Conservation (phyloP, 345 rosid genomes). For the Excoecaria cochinchinensis region DNA sequence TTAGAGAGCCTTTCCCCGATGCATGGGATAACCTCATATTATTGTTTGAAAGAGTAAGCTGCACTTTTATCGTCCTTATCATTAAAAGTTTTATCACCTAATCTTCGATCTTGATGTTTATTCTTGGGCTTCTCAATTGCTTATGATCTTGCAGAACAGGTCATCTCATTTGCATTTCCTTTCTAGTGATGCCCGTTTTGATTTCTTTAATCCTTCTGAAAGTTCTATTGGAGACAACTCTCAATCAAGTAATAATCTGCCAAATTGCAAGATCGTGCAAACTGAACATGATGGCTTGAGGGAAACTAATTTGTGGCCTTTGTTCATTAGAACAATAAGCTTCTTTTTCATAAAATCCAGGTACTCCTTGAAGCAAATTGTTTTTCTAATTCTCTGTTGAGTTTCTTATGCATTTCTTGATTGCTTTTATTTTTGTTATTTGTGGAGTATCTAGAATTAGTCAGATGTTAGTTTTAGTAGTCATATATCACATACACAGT, state of each 20-base stretch:
- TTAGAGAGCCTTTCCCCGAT: constrained; percentile 92
- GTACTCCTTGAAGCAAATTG: constrained; percentile 29
- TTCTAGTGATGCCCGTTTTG: constrained; percentile 44
- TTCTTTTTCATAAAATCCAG: constrained; percentile 70
- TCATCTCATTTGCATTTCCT: constrained; percentile 43
- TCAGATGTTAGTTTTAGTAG: background rate
- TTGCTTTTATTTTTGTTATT: background rate
- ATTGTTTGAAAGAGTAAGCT: constrained; percentile 76
- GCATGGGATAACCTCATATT: constrained; percentile 72
- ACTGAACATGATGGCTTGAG: constrained; percentile 26
- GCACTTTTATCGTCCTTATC: background rate
- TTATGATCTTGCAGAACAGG: constrained; percentile 64
- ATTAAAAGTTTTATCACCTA: constrained; percentile 7
- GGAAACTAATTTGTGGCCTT: constrained; percentile 54
- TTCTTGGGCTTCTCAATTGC: constrained; percentile 23
- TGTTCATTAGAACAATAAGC: constrained; percentile 61
- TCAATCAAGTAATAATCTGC: constrained; percentile 24
- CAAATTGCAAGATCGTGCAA: constrained; percentile 24
- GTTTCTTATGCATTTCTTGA: background rate
- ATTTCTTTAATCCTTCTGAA: constrained; percentile 60
- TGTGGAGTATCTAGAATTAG: background rate
- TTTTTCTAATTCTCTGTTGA: background rate
- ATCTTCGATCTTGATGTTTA: constrained; percentile 3
- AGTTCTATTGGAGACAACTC: constrained; percentile 13
- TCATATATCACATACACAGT: too few relatives aligned